Evolutionary conservation across 345 rosid species (phyloP).

Genomic region (Hypericum perforatum): DNA sequence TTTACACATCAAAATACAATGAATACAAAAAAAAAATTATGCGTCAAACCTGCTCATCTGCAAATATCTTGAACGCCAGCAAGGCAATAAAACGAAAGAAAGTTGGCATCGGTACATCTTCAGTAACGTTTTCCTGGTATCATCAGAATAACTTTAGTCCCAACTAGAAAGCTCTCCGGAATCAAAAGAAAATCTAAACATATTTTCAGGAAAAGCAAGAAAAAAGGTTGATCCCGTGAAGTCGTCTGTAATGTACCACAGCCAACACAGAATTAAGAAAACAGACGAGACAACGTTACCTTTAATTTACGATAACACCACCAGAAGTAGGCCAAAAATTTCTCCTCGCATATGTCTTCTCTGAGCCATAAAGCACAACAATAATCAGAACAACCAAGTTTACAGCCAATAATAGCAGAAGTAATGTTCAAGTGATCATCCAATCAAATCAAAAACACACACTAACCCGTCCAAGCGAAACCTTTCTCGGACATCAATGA

Average conservation of each 20-base stretch:
- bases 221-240: no score
- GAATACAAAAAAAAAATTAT: background rate
- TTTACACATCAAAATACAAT: conserved; percentile 1
- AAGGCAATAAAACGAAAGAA: conserved; percentile 82
- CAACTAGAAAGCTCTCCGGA: no score
- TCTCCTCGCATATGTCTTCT: conserved; percentile 67
- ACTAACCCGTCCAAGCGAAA: conserved; percentile 81
- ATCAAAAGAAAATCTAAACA: no score
- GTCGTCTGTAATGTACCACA: no score
- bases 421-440: no score
- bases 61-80: conserved; percentile 86
- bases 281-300: conserved; percentile 26
- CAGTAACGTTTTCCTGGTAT: conserved; percentile 54
- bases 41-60: conserved; percentile 67
- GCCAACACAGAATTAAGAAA: background rate
- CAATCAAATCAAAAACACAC: no score
- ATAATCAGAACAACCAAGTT: conserved; percentile 17
- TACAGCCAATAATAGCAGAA: conserved; percentile 38
- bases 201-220: no score
- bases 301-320: conserved; percentile 84
- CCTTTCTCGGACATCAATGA: conserved; percentile 83
- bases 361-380: conserved; percentile 27
- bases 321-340: conserved; percentile 89
- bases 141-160: no score
- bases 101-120: conserved; percentile 82